Base-by-base conservation (phyloP, 306 rosid species). In the Echinosophora koreensis region DNA sequence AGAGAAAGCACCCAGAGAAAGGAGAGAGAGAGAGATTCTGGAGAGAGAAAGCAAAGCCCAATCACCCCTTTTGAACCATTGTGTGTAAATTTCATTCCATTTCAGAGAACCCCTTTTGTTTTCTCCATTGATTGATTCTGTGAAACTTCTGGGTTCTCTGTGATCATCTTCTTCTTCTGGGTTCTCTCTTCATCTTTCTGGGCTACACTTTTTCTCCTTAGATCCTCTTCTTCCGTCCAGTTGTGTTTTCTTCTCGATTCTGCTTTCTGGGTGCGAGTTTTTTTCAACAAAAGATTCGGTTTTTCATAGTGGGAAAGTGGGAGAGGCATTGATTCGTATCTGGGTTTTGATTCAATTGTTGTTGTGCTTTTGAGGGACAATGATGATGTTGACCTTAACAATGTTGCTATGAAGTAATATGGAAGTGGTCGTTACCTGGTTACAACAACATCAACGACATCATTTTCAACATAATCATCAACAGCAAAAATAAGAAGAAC, bases 381-480 rank as follows among this genome's bases (percentile, higher is more conserved):
- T 81, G 89, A 82, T 79, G 89, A 87, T 90, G 97, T 84, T 84
- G 89, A 79, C 93, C 85, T 69, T 71, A 62, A 73, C 41, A 30
- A 79, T 80, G 83, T 80, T 83, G 83, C 58, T 76, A 81, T 95
- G 94, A 92, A 86, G 88, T 95, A 87, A 77, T 89, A 95, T 92
- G 96, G 98, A 87, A 85, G 84, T 91, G 81, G 89, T 84, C 83
- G 66, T 84, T 77, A 39, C 78, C 71, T 80, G 78, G 73, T 46
- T 64, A 69, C 73, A 69, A 78, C 68, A 78, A 34, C 71, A 54
- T 39, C 49, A 71, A 18, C 59, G 30, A 52, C 74, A 66, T 6
- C 77, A 50, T 7, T 32, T 28, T 2, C 38, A 69, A 2, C 42
- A 13, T 22, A 22, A 22, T 13, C 11, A 13, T 5, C 46, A 44